Evolutionary conservation across 148 eudicot species (phyloP).

Genomic region (Spergularia marina): DNA sequence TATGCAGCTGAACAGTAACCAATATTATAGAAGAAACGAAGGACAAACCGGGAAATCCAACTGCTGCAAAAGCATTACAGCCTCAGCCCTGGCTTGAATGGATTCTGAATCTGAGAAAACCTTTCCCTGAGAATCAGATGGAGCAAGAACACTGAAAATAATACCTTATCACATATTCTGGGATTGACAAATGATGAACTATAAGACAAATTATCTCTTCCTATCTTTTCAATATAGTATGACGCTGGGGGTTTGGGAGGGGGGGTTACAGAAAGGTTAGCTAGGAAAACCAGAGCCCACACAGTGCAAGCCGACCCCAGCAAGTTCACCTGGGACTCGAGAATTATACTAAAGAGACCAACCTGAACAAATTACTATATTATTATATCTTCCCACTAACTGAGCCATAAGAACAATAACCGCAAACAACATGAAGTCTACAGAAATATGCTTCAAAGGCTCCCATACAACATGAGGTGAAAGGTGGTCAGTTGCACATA

Average conservation of each 20-base stretch:
- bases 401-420: background rate
- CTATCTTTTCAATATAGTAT: too few relatives aligned
- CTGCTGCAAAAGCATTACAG: constrained; percentile 97
- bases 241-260: too few relatives aligned
- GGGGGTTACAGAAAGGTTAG: background rate
- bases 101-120: constrained; percentile 96
- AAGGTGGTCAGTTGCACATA: too few relatives aligned
- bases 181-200: background rate
- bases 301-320: background rate
- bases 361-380: background rate
- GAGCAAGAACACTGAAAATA: background rate
- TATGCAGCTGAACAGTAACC: background rate
- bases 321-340: background rate
- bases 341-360: background rate
- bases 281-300: background rate
- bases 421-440: too few relatives aligned
- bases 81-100: constrained; percentile 97
- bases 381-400: background rate
- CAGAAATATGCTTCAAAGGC: too few relatives aligned
- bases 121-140: constrained; percentile 56
- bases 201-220: background rate
- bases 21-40: constrained; percentile 18
- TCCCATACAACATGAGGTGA: too few relatives aligned
- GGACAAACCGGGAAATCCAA: constrained; percentile 87
- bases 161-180: background rate